These are phyloP conservation scores for Thymus mandschuricus DNA, from an alignment of 257 asterid species.

Conservation along the genomic window DNA sequence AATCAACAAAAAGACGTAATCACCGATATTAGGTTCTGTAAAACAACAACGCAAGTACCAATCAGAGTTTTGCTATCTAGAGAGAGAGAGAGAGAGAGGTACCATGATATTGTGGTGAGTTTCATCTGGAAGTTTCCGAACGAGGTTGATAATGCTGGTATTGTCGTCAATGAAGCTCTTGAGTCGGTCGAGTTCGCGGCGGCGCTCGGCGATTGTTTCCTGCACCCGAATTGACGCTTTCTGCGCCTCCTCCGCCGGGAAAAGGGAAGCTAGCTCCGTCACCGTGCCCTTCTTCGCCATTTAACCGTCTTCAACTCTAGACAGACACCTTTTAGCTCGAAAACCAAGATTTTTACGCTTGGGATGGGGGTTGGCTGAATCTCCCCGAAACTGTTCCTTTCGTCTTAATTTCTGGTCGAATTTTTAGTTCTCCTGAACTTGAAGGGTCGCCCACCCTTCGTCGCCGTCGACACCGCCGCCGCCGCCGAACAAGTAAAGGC, in stretches of 20 bases:
- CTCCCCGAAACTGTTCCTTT: too few relatives aligned
- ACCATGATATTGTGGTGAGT: conserved; percentile 87
- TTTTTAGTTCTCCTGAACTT: too few relatives aligned
- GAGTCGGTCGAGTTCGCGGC: conserved; percentile 55
- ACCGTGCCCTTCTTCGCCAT: conserved; percentile 77
- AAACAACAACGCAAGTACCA: conserved; percentile 11
- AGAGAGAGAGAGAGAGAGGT: not conserved
- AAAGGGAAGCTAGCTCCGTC: conserved; percentile 59
- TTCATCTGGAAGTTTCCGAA: conserved; percentile 75
- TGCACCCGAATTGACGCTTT: conserved; percentile 76
- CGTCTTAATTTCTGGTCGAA: too few relatives aligned
- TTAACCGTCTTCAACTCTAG: not conserved
- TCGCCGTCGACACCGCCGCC: too few relatives aligned
- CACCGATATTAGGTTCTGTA: not conserved
- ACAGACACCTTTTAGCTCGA: conserved; percentile 8
- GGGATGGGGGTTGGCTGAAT: not conserved
- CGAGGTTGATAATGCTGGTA: conserved; percentile 63
- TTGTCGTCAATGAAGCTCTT: conserved; percentile 65
- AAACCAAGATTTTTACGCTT: conserved; percentile 13
- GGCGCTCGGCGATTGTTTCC: conserved; percentile 59
- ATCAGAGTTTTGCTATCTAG: not conserved
- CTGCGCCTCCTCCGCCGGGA: conserved; percentile 67
- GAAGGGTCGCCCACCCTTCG: too few relatives aligned
- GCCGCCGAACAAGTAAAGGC: too few relatives aligned
- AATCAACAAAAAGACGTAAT: conserved; percentile 19